A percentile compares a stretch with the other conserved stretches of the same genome.
phyloP scores from a whole-genome alignment of 176 grass and related monocot genomes.

The Bromus sterilis region DNA sequence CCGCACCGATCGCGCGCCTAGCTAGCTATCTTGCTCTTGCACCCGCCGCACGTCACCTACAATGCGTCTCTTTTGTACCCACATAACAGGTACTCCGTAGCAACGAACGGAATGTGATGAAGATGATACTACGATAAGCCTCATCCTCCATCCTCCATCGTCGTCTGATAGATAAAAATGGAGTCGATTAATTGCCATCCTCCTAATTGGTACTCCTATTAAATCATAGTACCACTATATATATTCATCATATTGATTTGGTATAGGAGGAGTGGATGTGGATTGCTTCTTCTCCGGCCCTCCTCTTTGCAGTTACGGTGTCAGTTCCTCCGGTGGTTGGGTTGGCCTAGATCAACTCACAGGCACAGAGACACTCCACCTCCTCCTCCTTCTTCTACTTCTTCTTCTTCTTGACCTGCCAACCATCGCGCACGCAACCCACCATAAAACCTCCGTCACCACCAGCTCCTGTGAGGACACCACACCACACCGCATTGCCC shows the following conservation, averaged over 20 bases:
- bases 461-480: not conserved
- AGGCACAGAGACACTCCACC: too few relatives aligned
- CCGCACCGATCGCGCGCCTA: not conserved
- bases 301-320: not conserved
- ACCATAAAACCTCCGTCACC: slow-evolving; percentile 10
- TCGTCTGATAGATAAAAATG: not conserved
- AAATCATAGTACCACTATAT: not conserved
- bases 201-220: not conserved
- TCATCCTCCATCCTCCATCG: too few relatives aligned
- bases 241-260: not conserved
- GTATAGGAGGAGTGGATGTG: not conserved
- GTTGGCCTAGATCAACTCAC: slow-evolving; percentile 27
- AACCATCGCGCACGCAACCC: not conserved
- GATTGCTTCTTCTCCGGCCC: slow-evolving; percentile 12
- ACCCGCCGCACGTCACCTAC: slow-evolving; percentile 16
- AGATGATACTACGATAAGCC: too few relatives aligned
- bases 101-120: too few relatives aligned
- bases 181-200: not conserved
- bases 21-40: not conserved
- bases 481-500: not conserved
- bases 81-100: too few relatives aligned
- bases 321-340: not conserved
- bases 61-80: not conserved
- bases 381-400: not conserved
- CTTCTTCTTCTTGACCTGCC: slow-evolving; percentile 12